phyloP scores from a whole-genome alignment of 2,329 filamentous ascomycete genomes.

The Purpureocillium lavendulum region DNA sequence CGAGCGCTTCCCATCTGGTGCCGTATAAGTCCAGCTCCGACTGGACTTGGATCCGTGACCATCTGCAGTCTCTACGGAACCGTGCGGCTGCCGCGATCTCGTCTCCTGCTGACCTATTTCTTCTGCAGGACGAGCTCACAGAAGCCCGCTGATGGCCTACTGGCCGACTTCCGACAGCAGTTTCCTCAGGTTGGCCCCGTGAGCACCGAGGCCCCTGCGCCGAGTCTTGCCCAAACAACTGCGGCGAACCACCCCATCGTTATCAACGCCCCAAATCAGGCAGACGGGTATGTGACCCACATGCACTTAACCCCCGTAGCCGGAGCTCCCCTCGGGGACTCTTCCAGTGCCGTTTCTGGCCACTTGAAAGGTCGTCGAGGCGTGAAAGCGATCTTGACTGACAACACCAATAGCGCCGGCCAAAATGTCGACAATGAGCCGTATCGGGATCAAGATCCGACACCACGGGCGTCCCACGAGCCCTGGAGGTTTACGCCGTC shows the following conservation, averaged over 20 bases:
- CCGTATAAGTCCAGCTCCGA: no score
- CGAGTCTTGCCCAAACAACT: slow-evolving; percentile 25
- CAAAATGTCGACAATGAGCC: slow-evolving; percentile 17
- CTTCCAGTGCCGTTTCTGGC: no score
- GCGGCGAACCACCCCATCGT: slow-evolving; percentile 14
- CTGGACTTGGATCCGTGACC: no score
- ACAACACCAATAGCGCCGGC: slow-evolving; percentile 7
- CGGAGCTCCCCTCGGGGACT: no score
- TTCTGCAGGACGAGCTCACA: slow-evolving; percentile 59
- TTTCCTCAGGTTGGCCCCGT: slow-evolving; percentile 65
- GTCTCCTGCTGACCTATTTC: not conserved
- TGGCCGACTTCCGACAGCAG: slow-evolving; percentile 71
- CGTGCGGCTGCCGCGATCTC: not conserved
- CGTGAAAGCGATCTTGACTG: slow-evolving; percentile 1
- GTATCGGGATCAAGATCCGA: slow-evolving; percentile 69
- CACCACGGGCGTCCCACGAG: slow-evolving; percentile 70
- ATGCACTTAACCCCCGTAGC: no score
- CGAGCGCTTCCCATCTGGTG: no score
- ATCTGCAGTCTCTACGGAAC: no score
- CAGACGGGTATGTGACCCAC: slow-evolving; percentile 19
- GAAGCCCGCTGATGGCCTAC: slow-evolving; percentile 76
- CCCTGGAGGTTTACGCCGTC: slow-evolving; percentile 85
- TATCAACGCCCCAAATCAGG: slow-evolving; percentile 12
- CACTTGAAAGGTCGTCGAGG: no score
- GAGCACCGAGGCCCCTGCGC: slow-evolving; percentile 34